A percentile compares a stretch with the other conserved stretches of the same genome.
These are phyloP conservation scores for Entamoeba invadens DNA, from an alignment of 208 protist species.

Conservation along the genomic window DNA sequence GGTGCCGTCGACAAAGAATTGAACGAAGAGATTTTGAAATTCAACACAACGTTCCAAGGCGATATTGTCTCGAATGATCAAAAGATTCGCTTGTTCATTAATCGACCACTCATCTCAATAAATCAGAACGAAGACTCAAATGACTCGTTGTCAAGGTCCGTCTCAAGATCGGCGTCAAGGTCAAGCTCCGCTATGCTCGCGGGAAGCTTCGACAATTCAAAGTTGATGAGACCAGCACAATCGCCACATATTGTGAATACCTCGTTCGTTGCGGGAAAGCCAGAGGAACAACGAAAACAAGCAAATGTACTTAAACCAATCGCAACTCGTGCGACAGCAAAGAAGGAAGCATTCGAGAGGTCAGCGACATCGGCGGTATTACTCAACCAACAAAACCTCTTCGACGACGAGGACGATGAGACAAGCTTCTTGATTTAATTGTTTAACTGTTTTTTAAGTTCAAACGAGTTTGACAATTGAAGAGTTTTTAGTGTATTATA, in stretches of 20 bases:
- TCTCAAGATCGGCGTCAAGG: not conserved
- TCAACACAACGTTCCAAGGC: not conserved
- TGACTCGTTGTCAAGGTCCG: not conserved
- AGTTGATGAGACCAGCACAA: not conserved
- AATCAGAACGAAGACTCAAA: not conserved
- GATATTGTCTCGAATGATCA: not conserved
- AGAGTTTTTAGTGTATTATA: too few species aligned
- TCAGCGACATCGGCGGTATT: not conserved
- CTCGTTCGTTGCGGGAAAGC: not conserved
- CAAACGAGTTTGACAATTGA: too few species aligned
- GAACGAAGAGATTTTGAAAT: not conserved
- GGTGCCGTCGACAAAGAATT: not conserved
- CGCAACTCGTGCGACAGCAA: not conserved
- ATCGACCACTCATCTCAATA: not conserved
- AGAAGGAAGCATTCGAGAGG: not conserved
- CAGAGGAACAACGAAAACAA: not conserved
- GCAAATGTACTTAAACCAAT: not conserved
- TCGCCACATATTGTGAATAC: not conserved
- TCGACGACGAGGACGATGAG: not conserved
- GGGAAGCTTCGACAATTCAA: not conserved
- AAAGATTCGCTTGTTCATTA: not conserved
- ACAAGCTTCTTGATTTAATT: not conserved
- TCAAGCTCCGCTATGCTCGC: not conserved
- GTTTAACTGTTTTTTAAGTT: not conserved
- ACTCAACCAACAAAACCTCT: not conserved